Evolutionary conservation across 768 basidiomycete species (phyloP), one percentile per base, ranked within the genome.

Genomic region (Leucosporidium creatinivorum): DNA sequence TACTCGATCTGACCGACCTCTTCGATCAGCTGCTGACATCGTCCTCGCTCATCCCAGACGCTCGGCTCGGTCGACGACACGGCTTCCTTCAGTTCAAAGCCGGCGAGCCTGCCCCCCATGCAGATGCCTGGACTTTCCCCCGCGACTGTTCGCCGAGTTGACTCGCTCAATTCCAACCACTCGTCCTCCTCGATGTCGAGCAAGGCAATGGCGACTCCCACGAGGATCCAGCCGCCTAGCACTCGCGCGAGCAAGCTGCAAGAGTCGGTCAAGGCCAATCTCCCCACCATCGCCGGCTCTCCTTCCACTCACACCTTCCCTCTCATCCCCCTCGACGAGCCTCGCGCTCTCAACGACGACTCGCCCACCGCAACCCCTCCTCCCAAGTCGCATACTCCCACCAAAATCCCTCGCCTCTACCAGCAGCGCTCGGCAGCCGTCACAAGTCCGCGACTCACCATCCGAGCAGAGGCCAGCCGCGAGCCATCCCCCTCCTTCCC

Each of bases 211-310:
- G 50, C 61, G 19, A 60, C 57, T 26, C 52, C 58, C 13, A 54
- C 56, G 54, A 61, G 30, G 9, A 28, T 52, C 51, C 60, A 58
- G 58, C 66, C 63, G n/a, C 66, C 69, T 8, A 51, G 63, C 18
- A 61, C 58, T 9, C 65, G 60, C 1, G 58, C 61, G 18, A 63
- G 55, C 63, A 59, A 68, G 62, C 57, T 73, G 30, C 73, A 71
- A 33, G 62, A 71, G 28, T 66, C 65, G 48, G 33, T 75, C 85
- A 87, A 73, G 47, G 69, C 56, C 13, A 62, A 70, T 44, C 80
- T 94, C 15, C 92, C 91, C 13, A 93, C 93, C 17, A 94, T 94
- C 64, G 91, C 92, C 36, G 93, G 93, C 39, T 93, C 92, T 4
- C 93, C 93, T 6, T 93, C 92, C 4, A 60, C 66, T 8, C 62